A percentile compares a stretch with the other conserved stretches of the same genome.
phyloP scores from a whole-genome alignment of 1,284 basidiomycete species.

The Naganishia sp. region DNA sequence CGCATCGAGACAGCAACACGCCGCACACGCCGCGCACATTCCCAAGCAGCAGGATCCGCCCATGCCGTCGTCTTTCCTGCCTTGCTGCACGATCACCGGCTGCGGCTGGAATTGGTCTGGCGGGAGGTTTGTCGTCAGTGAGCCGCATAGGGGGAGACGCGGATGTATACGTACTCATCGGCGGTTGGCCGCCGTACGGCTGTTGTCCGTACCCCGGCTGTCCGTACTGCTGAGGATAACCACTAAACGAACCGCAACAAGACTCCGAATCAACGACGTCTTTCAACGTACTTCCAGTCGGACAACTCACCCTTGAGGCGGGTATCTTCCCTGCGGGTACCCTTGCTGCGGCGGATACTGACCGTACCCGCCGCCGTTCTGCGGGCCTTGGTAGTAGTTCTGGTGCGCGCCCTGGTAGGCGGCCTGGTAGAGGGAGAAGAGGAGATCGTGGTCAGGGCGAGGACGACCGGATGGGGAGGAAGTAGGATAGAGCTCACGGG shows the following conservation, averaged over 20 bases:
- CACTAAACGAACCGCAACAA: neutral
- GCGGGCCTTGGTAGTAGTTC: neutral
- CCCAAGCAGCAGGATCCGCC: conserved; percentile 17
- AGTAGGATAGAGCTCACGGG: neutral
- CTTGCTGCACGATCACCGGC: conserved; percentile 22
- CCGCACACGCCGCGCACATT: conserved; percentile 25
- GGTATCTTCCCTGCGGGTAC: conserved; percentile 4
- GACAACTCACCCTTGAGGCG: neutral
- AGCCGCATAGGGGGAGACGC: neutral
- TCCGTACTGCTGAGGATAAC: conserved; percentile 20
- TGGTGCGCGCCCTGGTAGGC: conserved; percentile 23
- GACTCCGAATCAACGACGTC: neutral
- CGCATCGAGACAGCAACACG: conserved; percentile 24
- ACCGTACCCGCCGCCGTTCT: conserved; percentile 9
- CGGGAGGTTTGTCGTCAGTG: neutral
- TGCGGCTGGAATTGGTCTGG: conserved; percentile 26
- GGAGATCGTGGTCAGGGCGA: neutral
- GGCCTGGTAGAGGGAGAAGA: neutral
- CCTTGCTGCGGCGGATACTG: conserved; percentile 6
- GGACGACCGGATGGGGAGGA: neutral
- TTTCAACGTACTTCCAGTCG: neutral
- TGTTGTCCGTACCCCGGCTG: conserved; percentile 23
- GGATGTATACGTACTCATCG: conserved; percentile 3
- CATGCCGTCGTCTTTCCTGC: conserved; percentile 1
- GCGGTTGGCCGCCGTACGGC: conserved; percentile 23